Percentiles rank a stretch among this genome's conserved stretches.
Evolutionary conservation across 257 asterid genomes (phyloP).

Genomic region (Schizonepeta tenuifolia): DNA sequence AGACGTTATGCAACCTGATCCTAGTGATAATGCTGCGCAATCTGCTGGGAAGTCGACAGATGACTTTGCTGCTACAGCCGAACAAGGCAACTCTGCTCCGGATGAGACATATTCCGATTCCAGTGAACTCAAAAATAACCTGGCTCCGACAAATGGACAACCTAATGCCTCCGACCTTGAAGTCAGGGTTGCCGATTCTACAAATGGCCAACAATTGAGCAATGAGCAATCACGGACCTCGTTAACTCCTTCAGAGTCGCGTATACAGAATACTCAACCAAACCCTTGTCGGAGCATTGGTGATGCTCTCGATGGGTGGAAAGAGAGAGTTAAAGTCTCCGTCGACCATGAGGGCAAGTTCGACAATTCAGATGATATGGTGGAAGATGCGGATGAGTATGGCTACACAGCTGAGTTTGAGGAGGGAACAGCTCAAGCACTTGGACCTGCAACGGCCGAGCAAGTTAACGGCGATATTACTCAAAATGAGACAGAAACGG

Average conservation of each 20-base stretch:
- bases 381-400: slow-evolving; percentile 81
- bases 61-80: slow-evolving; percentile 43
- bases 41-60: slow-evolving; percentile 48
- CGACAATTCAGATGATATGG: slow-evolving; percentile 51
- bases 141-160: slow-evolving; percentile 62
- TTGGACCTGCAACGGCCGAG: slow-evolving; percentile 93
- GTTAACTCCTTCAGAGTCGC: slow-evolving; percentile 51
- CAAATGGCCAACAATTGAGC: slow-evolving; percentile 51
- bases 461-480: slow-evolving; percentile 61
- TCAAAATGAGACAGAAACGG: slow-evolving; percentile 62
- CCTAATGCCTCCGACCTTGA: slow-evolving; percentile 62
- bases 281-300: slow-evolving; percentile 92
- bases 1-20: slow-evolving; percentile 44
- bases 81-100: slow-evolving; percentile 50
- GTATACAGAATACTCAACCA: slow-evolving; percentile 56
- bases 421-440: slow-evolving; percentile 91
- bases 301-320: slow-evolving; percentile 95
- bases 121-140: slow-evolving; percentile 51
- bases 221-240: slow-evolving; percentile 48
- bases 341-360: slow-evolving; percentile 61
- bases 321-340: slow-evolving; percentile 88
- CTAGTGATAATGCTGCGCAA: slow-evolving; percentile 50
- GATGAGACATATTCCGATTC: slow-evolving; percentile 52
- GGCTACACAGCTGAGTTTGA: slow-evolving; percentile 85
- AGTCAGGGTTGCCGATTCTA: slow-evolving; percentile 56